Percentiles rank a stretch among this genome's conserved stretches.
Conservation (phyloP, 1,284 basidiomycete species). For the Ceratobasidium sp. region DNA sequence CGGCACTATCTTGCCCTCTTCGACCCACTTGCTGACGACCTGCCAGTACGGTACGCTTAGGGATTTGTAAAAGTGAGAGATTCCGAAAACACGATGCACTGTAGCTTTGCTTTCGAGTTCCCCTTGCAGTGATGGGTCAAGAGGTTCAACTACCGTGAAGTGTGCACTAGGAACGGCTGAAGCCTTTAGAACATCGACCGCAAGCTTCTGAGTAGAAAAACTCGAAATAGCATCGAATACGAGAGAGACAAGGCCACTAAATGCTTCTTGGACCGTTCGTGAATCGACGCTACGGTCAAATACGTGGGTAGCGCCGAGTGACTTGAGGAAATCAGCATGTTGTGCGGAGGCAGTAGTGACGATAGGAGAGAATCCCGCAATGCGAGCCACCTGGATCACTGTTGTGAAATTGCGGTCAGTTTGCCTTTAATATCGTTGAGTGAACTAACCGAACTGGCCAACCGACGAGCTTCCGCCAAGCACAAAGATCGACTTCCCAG, state of each 20-base stretch:
- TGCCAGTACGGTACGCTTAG: constrained; percentile 9
- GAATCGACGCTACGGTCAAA: constrained; percentile 54
- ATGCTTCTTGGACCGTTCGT: neutral
- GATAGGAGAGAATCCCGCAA: constrained; percentile 48
- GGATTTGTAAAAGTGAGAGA: neutral
- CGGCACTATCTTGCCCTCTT: constrained; percentile 13
- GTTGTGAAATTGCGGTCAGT: too few relatives aligned
- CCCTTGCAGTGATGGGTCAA: neutral
- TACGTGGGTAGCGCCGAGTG: constrained; percentile 62
- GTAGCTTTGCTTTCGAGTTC: neutral
- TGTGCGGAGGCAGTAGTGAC: constrained; percentile 54
- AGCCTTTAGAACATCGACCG: neutral
- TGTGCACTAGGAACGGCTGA: neutral
- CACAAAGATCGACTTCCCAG: constrained; percentile 53
- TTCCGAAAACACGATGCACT: neutral
- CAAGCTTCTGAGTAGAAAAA: neutral
- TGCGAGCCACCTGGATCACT: constrained; percentile 43
- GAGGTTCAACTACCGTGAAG: neutral
- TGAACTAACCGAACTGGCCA: constrained; percentile 51
- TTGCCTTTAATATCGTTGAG: neutral
- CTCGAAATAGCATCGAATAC: constrained; percentile 3
- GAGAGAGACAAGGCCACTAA: neutral
- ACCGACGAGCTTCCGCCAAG: constrained; percentile 57
- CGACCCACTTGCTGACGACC: neutral
- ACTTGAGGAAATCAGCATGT: constrained; percentile 55